phyloP scores from a whole-genome alignment of 139 green algal species.

The Gonium pectorale region DNA sequence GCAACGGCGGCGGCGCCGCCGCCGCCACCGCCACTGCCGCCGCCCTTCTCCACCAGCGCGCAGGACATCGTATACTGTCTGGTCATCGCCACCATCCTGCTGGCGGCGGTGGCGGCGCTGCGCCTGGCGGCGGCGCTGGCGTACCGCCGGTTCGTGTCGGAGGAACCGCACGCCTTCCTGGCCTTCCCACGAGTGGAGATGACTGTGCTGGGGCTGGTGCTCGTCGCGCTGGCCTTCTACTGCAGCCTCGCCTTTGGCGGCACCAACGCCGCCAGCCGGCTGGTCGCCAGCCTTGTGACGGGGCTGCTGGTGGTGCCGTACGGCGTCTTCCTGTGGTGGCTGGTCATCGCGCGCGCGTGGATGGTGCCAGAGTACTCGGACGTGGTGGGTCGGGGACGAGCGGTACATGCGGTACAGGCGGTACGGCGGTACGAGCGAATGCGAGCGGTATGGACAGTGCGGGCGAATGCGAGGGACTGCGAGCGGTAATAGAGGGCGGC shows the following conservation, averaged over 20 bases:
- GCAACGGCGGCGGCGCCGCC: not conserved
- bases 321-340: constrained; percentile 49
- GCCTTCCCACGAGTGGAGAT: constrained; percentile 34
- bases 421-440: too few relatives aligned
- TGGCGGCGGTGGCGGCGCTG: not conserved
- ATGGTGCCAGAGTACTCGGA: too few relatives aligned
- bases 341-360: constrained; percentile 14
- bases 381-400: too few relatives aligned
- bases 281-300: not conserved
- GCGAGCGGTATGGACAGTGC: too few relatives aligned
- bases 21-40: not conserved
- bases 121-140: not conserved
- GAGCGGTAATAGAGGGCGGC: too few relatives aligned
- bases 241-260: constrained; percentile 19
- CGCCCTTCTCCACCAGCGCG: not conserved
- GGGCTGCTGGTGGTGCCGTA: constrained; percentile 29
- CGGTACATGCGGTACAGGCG: too few relatives aligned
- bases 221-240: constrained; percentile 52
- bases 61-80: constrained; percentile 27
- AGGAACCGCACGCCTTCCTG: not conserved
- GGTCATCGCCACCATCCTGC: not conserved
- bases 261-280: not conserved
- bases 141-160: not conserved
- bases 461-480: too few relatives aligned
- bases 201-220: not conserved